Conservation (phyloP, 352 stramenopile species). For the Phytophthora podocarpi region DNA sequence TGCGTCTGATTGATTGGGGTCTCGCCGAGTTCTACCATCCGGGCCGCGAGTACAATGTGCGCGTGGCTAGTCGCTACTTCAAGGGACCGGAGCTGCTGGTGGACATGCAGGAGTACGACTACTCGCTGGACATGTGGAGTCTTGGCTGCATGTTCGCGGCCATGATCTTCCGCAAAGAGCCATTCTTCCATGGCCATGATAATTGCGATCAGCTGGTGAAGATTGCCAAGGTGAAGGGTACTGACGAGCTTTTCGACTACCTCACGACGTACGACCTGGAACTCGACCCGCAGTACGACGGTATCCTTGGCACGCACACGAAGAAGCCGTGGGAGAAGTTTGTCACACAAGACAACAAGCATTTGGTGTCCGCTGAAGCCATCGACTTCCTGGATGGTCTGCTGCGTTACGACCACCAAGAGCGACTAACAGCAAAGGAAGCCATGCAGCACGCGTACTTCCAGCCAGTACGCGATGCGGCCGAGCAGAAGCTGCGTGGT, state of each 20-base stretch:
- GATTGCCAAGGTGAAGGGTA: constrained; percentile 98
- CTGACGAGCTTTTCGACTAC: constrained; percentile 99
- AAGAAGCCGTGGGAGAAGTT: constrained; percentile 99
- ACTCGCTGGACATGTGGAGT: constrained; percentile 99
- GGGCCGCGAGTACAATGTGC: constrained; percentile 98
- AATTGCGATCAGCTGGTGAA: constrained; percentile 99
- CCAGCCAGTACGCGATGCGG: constrained; percentile 89
- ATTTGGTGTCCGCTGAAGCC: constrained; percentile 95
- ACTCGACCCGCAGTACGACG: constrained; percentile 98
- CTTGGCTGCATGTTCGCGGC: constrained; percentile 99
- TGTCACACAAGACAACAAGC: constrained; percentile 97
- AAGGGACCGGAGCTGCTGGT: constrained; percentile 99
- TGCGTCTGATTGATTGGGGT: constrained; percentile 99
- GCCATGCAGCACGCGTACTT: constrained; percentile 99
- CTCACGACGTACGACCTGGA: constrained; percentile 99
- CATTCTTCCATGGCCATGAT: constrained; percentile 99
- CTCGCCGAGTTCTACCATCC: constrained; percentile 99
- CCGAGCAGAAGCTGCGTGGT: constrained; percentile 72
- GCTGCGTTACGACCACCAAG: constrained; percentile 95
- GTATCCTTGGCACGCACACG: constrained; percentile 95
- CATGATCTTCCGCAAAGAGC: constrained; percentile 99
- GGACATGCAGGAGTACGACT: constrained; percentile 99
- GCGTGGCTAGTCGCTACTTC: constrained; percentile 99
- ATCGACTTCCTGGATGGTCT: constrained; percentile 94
- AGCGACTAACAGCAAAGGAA: constrained; percentile 98